Percentiles rank a stretch among this genome's conserved stretches.
These are phyloP conservation scores for Tricholoma terreum DNA, from an alignment of 768 basidiomycete species.

Conservation along the genomic window DNA sequence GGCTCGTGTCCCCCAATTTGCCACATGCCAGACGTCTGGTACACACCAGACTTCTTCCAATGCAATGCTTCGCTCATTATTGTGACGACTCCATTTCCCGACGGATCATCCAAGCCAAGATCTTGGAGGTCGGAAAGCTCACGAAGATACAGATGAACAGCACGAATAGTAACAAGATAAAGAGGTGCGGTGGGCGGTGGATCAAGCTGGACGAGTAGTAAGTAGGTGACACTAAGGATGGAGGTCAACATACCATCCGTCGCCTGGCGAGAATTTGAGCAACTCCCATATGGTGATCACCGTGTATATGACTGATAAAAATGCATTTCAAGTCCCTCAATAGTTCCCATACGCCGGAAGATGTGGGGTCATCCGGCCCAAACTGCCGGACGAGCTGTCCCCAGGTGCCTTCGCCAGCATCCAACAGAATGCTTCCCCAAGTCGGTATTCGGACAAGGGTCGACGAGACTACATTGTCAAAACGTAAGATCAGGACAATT, in stretches of 20 bases:
- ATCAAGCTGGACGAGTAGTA: constrained; percentile 47
- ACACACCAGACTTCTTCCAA: constrained; percentile 36
- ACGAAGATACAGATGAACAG: constrained; percentile 61
- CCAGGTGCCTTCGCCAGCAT: constrained; percentile 90
- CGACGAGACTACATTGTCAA: constrained; percentile 53
- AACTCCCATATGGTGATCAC: constrained; percentile 88
- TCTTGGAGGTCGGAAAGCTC: constrained; percentile 74
- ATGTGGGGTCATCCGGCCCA: constrained; percentile 42
- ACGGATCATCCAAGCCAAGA: constrained; percentile 52
- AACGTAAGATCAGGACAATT: background rate
- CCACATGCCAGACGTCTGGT: constrained; percentile 40
- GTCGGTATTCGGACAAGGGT: constrained; percentile 75
- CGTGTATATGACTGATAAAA: constrained; percentile 89
- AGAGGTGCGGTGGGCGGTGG: constrained; percentile 62
- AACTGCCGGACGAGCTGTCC: constrained; percentile 83
- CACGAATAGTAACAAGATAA: constrained; percentile 62
- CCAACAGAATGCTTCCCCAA: constrained; percentile 75
- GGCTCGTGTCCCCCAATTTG: constrained; percentile 40
- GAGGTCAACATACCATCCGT: constrained; percentile 43
- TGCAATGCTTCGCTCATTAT: constrained; percentile 57
- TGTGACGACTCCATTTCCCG: constrained; percentile 50
- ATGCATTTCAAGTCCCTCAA: constrained; percentile 74
- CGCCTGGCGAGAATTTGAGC: constrained; percentile 71
- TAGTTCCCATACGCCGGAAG: constrained; percentile 48
- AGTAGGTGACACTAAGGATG: background rate